Conservation (phyloP, 2,329 filamentous ascomycete species). For the Monilinia fructicola region DNA sequence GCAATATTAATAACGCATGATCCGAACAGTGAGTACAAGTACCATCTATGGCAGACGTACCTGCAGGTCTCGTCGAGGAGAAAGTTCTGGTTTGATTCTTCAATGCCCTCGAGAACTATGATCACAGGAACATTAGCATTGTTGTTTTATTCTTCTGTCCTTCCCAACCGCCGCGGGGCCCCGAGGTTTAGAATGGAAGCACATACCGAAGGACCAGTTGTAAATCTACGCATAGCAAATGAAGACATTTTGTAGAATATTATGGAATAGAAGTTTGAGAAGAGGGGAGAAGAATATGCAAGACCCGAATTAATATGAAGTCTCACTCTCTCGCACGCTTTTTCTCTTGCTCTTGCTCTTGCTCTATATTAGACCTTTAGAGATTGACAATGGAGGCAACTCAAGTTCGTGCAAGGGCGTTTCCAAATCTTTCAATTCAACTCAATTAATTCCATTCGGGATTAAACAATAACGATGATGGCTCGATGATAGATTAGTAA, state of each 20-base stretch:
- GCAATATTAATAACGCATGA: slow-evolving; percentile 29
- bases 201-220: slow-evolving; percentile 57
- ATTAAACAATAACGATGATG: slow-evolving; percentile 22
- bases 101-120: slow-evolving; percentile 41
- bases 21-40: neutral
- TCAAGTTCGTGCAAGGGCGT: slow-evolving; percentile 13
- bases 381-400: slow-evolving; percentile 20
- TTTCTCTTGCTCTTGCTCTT: neutral
- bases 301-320: slow-evolving; percentile 11
- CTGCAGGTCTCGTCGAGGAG: slow-evolving; percentile 79
- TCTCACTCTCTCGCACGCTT: neutral
- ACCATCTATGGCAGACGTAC: slow-evolving; percentile 55
- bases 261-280: slow-evolving; percentile 21
- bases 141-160: slow-evolving; percentile 22
- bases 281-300: slow-evolving; percentile 26
- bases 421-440: slow-evolving; percentile 10
- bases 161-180: slow-evolving; percentile 16
- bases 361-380: neutral
- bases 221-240: slow-evolving; percentile 63
- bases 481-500: slow-evolving; percentile 14
- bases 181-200: slow-evolving; percentile 25
- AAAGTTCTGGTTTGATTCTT: slow-evolving; percentile 73
- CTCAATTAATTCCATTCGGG: neutral
- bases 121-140: slow-evolving; percentile 32
- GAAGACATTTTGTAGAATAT: slow-evolving; percentile 55